Conservation (phyloP, 345 rosid genomes). For the Corchorus olitorius region DNA sequence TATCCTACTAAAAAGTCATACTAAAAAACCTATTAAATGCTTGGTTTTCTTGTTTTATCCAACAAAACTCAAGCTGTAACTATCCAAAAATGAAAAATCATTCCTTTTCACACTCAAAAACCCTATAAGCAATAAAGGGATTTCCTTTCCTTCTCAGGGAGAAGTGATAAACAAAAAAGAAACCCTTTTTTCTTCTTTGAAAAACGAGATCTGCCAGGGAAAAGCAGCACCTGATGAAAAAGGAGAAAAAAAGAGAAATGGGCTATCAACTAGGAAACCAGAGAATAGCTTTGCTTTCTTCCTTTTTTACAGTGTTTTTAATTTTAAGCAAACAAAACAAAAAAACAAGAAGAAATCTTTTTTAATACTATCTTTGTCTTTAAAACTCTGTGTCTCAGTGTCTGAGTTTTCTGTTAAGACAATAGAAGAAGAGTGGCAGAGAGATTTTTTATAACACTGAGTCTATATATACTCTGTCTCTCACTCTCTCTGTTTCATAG, state of each 20-base stretch:
- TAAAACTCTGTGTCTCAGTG: background rate
- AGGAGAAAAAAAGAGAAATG: background rate
- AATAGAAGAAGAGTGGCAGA: slow-evolving; percentile 1
- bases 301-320: slow-evolving; percentile 8
- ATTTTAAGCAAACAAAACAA: background rate
- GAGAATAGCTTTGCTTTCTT: background rate
- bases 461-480: slow-evolving; percentile 8
- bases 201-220: slow-evolving; percentile 24
- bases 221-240: slow-evolving; percentile 10
- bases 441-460: slow-evolving; percentile 12
- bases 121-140: slow-evolving; percentile 17
- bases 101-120: background rate
- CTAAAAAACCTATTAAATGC: background rate
- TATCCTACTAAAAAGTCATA: background rate
- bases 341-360: slow-evolving; percentile 12
- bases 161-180: background rate
- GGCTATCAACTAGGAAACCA: background rate
- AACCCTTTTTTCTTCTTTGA: background rate
- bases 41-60: background rate
- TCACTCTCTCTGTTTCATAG: slow-evolving; percentile 1
- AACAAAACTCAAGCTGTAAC: background rate
- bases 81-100: background rate
- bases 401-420: slow-evolving; percentile 4
- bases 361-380: background rate
- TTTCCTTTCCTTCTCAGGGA: background rate